A percentile compares a stretch with the other conserved stretches of the same genome.
Evolutionary conservation across 306 rosid genomes (phyloP).

Genomic region (Corylus americana): DNA sequence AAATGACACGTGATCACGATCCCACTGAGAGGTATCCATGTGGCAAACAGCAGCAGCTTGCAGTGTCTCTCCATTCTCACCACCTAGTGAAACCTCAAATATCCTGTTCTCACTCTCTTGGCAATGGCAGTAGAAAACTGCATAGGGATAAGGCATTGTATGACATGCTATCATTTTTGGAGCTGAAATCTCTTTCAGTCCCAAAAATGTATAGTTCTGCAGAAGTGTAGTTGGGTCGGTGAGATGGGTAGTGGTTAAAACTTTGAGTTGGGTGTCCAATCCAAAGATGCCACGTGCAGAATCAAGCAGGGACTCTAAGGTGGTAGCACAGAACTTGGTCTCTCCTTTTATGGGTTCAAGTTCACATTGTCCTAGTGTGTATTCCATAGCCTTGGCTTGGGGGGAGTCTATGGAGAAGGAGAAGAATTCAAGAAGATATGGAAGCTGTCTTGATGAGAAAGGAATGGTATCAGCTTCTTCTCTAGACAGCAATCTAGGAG

Average conservation of each 20-base stretch:
- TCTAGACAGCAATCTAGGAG: conserved; percentile 57
- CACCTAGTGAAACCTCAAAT: conserved; percentile 49
- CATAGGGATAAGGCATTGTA: conserved; percentile 75
- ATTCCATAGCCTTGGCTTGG: conserved; percentile 62
- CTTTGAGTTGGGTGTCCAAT: conserved; percentile 32
- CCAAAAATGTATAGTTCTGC: conserved; percentile 66
- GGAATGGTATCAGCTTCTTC: conserved; percentile 67
- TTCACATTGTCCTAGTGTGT: conserved; percentile 58
- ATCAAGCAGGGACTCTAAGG: conserved; percentile 64
- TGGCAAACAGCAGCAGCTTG: conserved; percentile 71
- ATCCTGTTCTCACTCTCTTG: conserved; percentile 47
- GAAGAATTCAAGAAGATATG: conserved; percentile 52
- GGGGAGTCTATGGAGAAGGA: conserved; percentile 52
- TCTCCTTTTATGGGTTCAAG: conserved; percentile 56
- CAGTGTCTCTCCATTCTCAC: conserved; percentile 57
- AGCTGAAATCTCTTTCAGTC: conserved; percentile 35
- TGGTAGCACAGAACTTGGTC: conserved; percentile 64
- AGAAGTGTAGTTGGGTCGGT: conserved; percentile 29
- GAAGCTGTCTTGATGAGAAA: conserved; percentile 48
- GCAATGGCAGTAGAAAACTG: conserved; percentile 68
- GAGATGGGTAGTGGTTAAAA: conserved; percentile 47
- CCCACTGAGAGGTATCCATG: conserved; percentile 82
- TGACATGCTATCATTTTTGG: conserved; percentile 68
- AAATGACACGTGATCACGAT: conserved; percentile 56
- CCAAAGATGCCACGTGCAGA: conserved; percentile 45